These are phyloP conservation scores for Linum lewisii DNA, from an alignment of 345 rosid species.

Conservation along the genomic window DNA sequence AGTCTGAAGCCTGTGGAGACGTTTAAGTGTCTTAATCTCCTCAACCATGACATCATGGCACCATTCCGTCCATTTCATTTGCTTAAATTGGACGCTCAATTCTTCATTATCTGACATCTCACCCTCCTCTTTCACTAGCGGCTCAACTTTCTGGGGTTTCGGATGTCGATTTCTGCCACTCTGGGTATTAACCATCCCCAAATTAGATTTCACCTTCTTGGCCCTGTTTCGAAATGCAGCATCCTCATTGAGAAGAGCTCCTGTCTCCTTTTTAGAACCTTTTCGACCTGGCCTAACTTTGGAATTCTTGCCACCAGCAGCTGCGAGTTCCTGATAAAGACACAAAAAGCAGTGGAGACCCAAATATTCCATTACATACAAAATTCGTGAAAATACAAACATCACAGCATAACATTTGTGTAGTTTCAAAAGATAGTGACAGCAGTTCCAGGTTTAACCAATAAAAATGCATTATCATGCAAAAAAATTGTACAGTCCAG, in stretches of 20 bases:
- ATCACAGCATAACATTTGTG: no score
- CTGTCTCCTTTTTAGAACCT: constrained; percentile 55
- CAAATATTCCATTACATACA: no score
- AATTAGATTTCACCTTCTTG: constrained; percentile 44
- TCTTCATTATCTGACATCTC: constrained; percentile 98
- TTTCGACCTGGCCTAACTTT: constrained; percentile 60
- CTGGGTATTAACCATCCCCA: constrained; percentile 31
- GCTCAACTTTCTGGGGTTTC: constrained; percentile 60
- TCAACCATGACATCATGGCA: constrained; percentile 86
- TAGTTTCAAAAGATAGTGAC: background rate
- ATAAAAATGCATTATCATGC: no score
- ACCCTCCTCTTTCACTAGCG: constrained; percentile 89
- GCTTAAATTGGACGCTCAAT: constrained; percentile 93
- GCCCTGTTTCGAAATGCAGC: constrained; percentile 38
- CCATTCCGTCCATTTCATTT: constrained; percentile 99
- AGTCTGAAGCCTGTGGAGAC: constrained; percentile 77
- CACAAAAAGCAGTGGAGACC: background rate
- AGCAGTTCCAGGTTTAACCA: background rate
- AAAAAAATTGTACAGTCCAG: background rate
- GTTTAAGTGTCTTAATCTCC: constrained; percentile 72
- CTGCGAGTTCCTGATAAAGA: constrained; percentile 59
- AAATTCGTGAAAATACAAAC: background rate
- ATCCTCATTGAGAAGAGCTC: constrained; percentile 33
- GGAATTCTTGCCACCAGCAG: constrained; percentile 63
- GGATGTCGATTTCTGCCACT: constrained; percentile 39